Conservation (phyloP, 805 yeast species). For the Barnettozyma californica region DNA sequence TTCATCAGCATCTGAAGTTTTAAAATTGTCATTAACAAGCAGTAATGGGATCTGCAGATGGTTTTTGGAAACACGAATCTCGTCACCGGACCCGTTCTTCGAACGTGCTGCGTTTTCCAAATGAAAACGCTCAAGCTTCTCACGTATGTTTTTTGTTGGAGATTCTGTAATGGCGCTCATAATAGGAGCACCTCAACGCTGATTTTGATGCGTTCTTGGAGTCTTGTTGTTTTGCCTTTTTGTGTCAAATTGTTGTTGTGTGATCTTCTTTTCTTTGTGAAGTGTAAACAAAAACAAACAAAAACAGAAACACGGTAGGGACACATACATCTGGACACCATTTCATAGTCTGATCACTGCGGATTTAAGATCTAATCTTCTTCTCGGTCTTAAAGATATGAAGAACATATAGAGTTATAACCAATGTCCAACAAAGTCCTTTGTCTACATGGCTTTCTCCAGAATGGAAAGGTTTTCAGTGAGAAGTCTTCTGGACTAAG, state of each 20-base stretch:
- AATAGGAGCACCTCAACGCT: background rate
- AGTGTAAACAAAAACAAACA: background rate
- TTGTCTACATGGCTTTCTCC: conserved; percentile 91
- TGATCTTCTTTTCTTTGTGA: background rate
- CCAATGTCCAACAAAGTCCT: conserved; percentile 44
- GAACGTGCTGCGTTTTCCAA: background rate
- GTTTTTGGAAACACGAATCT: background rate
- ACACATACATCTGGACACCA: conserved; percentile 5
- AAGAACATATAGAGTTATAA: background rate
- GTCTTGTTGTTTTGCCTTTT: background rate
- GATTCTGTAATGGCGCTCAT: conserved; percentile 2
- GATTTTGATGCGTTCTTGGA: background rate
- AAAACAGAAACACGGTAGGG: background rate
- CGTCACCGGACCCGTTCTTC: background rate
- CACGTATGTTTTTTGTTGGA: conserved; percentile 7
- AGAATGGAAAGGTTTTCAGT: conserved; percentile 77
- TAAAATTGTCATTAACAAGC: conserved; percentile 2
- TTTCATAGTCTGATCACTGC: background rate
- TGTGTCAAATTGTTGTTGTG: conserved; percentile 1
- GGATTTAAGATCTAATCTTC: conserved; percentile 5
- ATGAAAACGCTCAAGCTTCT: conserved; percentile 2
- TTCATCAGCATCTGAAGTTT: background rate
- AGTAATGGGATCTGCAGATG: conserved; percentile 4
- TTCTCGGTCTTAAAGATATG: background rate
- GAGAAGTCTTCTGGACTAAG: conserved; percentile 87